Evolutionary conservation across 176 grass and related monocot species (phyloP).

Genomic region (Ensete ventricosum): DNA sequence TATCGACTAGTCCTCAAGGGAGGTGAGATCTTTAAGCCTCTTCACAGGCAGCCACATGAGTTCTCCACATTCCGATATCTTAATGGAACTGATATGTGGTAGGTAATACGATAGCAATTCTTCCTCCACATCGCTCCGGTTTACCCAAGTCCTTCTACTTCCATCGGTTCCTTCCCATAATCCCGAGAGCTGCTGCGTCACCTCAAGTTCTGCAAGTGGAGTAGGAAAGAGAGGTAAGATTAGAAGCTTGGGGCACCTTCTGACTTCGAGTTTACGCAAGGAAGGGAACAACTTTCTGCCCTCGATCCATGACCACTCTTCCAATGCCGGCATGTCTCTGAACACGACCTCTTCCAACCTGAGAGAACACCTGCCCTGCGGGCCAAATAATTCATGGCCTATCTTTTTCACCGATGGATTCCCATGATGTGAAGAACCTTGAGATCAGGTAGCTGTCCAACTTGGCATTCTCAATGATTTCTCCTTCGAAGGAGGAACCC

Average conservation of each 20-base stretch:
- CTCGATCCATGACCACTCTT: too few species aligned
- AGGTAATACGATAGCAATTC: not conserved
- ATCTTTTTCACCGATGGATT: not conserved
- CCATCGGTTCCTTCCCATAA: too few species aligned
- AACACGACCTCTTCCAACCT: too few species aligned
- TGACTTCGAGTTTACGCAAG: not conserved
- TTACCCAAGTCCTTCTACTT: not conserved
- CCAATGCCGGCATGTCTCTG: too few species aligned
- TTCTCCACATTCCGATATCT: conserved; percentile 8
- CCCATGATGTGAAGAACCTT: not conserved
- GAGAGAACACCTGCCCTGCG: too few species aligned
- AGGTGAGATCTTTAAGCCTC: not conserved
- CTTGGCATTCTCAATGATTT: too few species aligned
- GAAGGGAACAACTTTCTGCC: not conserved
- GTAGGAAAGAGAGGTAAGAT: not conserved
- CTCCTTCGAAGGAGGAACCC: too few species aligned
- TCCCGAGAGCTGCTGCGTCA: not conserved
- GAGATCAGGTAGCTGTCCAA: not conserved
- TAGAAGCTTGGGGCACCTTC: conserved; percentile 13
- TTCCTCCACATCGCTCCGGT: not conserved
- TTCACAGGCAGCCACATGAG: not conserved
- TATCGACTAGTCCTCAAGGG: not conserved
- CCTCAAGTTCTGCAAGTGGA: conserved; percentile 1
- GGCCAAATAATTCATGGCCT: conserved; percentile 1
- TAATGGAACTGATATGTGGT: not conserved